Conservation (phyloP, 148 eudicot genomes). For the Spergularia marina region DNA sequence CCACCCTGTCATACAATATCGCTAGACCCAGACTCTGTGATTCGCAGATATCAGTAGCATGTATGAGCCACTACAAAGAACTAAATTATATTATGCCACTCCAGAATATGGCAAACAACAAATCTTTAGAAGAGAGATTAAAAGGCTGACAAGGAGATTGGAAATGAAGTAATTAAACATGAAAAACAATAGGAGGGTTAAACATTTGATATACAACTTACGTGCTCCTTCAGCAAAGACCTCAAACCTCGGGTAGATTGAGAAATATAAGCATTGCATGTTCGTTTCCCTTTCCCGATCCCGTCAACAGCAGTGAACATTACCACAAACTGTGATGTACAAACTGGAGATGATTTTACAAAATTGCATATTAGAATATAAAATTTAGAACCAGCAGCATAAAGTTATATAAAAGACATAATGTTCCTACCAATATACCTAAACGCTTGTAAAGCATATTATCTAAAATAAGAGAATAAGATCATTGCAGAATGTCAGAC, state of each 20-base stretch:
- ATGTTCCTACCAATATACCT: neutral
- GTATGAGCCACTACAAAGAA: neutral
- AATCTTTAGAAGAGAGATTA: neutral
- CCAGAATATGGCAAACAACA: neutral
- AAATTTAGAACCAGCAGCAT: neutral
- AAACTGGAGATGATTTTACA: constrained; percentile 47
- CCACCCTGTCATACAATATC: too few species aligned
- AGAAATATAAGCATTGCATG: constrained; percentile 76
- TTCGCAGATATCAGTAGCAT: neutral
- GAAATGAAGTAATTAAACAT: neutral
- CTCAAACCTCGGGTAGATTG: constrained; percentile 86
- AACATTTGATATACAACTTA: constrained; percentile 38
- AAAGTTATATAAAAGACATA: neutral
- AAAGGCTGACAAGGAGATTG: neutral
- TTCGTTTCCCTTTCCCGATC: constrained; percentile 41
- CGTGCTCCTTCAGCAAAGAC: constrained; percentile 82
- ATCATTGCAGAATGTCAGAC: neutral
- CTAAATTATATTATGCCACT: neutral
- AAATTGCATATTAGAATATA: constrained; percentile 17
- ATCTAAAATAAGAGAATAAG: neutral
- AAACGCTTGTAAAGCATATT: neutral
- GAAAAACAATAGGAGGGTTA: neutral
- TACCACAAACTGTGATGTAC: constrained; percentile 76
- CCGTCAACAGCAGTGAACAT: constrained; percentile 66
- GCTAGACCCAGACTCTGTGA: too few species aligned